phyloP scores from a whole-genome alignment of 805 yeast species.

The Alloascoidea africana region DNA sequence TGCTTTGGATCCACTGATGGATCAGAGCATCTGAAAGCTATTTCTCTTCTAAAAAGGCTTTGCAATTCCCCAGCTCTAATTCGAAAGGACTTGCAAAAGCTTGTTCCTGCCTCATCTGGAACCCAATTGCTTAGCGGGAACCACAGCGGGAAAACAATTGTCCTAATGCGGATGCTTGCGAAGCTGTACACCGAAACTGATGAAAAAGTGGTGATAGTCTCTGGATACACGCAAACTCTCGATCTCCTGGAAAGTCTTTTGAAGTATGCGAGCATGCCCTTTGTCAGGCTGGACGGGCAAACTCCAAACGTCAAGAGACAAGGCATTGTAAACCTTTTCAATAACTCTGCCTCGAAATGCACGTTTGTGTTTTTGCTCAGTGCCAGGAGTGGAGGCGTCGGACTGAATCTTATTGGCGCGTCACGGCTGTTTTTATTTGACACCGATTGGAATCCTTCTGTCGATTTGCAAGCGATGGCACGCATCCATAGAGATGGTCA shows the following conservation, averaged over 20 bases:
- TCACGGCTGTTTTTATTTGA: conserved; percentile 75
- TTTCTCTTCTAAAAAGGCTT: conserved; percentile 61
- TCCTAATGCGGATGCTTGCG: conserved; percentile 39
- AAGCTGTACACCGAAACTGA: conserved; percentile 26
- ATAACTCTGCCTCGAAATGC: conserved; percentile 23
- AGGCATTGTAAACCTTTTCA: conserved; percentile 52
- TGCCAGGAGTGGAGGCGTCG: conserved; percentile 89
- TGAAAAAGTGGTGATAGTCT: conserved; percentile 76
- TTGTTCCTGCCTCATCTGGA: not conserved
- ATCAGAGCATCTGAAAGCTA: conserved; percentile 40
- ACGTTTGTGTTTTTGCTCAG: conserved; percentile 62
- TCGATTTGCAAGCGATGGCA: conserved; percentile 91
- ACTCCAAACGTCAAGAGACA: conserved; percentile 58
- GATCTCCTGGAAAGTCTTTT: conserved; percentile 56
- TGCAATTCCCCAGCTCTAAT: conserved; percentile 71
- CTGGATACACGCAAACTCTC: conserved; percentile 78
- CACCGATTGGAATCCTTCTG: conserved; percentile 94
- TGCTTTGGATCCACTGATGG: conserved; percentile 17
- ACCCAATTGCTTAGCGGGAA: conserved; percentile 3
- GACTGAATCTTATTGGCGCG: conserved; percentile 82
- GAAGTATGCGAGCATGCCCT: conserved; percentile 30
- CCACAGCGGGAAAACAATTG: conserved; percentile 50
- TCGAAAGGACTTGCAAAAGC: conserved; percentile 23
- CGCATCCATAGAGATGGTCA: conserved; percentile 94
- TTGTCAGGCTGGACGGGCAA: conserved; percentile 67